Conservation (phyloP, 1,284 basidiomycete genomes). For the Malassezia vespertilionis region DNA sequence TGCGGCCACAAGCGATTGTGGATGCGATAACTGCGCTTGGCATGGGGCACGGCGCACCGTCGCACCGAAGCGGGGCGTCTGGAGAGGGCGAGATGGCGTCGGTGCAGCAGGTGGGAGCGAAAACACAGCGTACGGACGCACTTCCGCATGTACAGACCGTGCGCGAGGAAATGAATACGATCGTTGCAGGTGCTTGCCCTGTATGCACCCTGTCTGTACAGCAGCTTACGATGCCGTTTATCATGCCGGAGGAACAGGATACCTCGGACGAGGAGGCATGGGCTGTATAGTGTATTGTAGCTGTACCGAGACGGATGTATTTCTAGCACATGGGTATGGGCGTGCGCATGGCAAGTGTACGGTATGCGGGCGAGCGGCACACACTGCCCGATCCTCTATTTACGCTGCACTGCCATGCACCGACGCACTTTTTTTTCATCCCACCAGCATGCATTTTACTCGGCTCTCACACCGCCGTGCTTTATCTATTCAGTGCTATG, state of each 20-base stretch:
- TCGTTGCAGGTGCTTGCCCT: slow-evolving; percentile 40
- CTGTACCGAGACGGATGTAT: neutral
- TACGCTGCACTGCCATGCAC: too few species aligned
- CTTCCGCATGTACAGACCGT: slow-evolving; percentile 32
- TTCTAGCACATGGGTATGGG: neutral
- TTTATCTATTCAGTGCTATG: too few species aligned
- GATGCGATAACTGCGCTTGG: slow-evolving; percentile 39
- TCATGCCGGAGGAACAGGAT: slow-evolving; percentile 15
- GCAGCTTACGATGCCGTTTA: slow-evolving; percentile 29
- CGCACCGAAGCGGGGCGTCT: slow-evolving; percentile 18
- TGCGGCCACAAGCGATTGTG: slow-evolving; percentile 40
- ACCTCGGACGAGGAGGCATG: slow-evolving; percentile 24
- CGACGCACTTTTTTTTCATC: too few species aligned
- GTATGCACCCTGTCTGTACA: slow-evolving; percentile 35
- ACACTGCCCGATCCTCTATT: too few species aligned
- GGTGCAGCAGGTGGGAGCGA: too few species aligned
- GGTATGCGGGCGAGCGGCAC: too few species aligned
- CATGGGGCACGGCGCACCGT: slow-evolving; percentile 32
- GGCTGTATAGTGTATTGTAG: slow-evolving; percentile 19
- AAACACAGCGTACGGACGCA: too few species aligned
- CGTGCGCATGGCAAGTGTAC: too few species aligned
- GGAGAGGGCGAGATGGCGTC: neutral
- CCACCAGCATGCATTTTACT: too few species aligned
- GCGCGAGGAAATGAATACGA: slow-evolving; percentile 35
- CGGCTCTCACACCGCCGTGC: too few species aligned